phyloP scores from a whole-genome alignment of 441 rosid species.

The Gossypium lobatum region DNA sequence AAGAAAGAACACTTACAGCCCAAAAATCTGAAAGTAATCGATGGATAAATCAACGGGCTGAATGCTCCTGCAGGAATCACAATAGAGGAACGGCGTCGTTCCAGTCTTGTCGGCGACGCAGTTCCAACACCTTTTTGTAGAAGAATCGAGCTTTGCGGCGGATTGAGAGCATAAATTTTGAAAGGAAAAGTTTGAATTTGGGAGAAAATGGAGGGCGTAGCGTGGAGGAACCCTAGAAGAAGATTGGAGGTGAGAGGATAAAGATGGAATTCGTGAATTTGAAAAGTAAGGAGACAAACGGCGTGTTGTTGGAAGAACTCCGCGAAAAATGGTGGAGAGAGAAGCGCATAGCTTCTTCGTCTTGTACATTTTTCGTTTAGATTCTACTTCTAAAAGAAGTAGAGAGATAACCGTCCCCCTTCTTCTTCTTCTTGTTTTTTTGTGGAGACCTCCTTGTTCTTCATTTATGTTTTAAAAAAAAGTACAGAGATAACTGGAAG shows the following conservation, averaged over 20 bases:
- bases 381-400: not conserved
- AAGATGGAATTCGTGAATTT: conserved; percentile 6
- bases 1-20: conserved; percentile 40
- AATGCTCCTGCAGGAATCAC: conserved; percentile 62
- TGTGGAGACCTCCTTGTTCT: too few species aligned
- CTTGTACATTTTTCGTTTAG: conserved; percentile 29
- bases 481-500: too few species aligned
- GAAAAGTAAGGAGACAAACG: conserved; percentile 7
- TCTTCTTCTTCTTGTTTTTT: not conserved
- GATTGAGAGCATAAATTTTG: conserved; percentile 20
- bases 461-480: too few species aligned
- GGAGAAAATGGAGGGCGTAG: conserved; percentile 1
- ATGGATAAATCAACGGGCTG: conserved; percentile 72
- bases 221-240: conserved; percentile 11
- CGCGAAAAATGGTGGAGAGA: conserved; percentile 23
- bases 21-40: conserved; percentile 74
- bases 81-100: conserved; percentile 48
- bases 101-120: conserved; percentile 38
- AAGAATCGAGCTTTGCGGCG: conserved; percentile 11
- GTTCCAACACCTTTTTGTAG: conserved; percentile 55
- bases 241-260: conserved; percentile 15
- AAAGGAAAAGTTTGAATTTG: conserved; percentile 19
- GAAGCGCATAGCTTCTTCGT: conserved; percentile 32
- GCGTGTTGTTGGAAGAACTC: conserved; percentile 17
- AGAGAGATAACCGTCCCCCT: not conserved